Conservation (phyloP, 2,329 filamentous ascomycete species). For the Thermothelomyces thermophilus region DNA sequence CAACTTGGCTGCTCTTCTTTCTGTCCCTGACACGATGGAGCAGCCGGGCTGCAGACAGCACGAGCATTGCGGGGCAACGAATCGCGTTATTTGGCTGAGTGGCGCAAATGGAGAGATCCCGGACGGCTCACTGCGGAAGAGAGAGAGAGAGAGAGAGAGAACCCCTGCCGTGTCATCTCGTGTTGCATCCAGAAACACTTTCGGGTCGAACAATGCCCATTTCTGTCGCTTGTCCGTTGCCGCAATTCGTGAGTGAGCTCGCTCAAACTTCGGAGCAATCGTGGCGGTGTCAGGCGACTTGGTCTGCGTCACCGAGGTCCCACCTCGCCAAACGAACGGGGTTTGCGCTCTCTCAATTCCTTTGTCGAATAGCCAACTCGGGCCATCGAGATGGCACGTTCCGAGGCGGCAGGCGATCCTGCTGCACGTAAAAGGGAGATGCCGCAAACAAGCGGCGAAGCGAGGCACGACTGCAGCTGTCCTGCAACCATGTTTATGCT, state of each 20-base stretch:
- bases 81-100: background rate
- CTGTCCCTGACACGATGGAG: too few species aligned
- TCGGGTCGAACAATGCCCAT: background rate
- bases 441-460: background rate
- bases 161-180: constrained; percentile 5
- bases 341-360: too few species aligned
- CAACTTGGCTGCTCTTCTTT: background rate
- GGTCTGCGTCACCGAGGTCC: background rate
- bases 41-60: too few species aligned
- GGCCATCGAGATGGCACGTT: background rate
- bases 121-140: background rate
- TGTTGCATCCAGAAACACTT: background rate
- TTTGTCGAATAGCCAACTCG: background rate
- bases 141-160: background rate
- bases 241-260: background rate
- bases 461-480: constrained; percentile 4
- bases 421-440: constrained; percentile 12
- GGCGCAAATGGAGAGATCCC: background rate
- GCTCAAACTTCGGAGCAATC: background rate
- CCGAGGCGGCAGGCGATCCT: background rate
- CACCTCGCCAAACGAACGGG: too few species aligned
- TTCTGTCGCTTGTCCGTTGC: background rate
- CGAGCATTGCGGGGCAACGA: too few species aligned
- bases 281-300: background rate
- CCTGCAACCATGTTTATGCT: background rate